Base-by-base conservation (phyloP, 2,329 filamentous ascomycete species). In the Trichoderma atrobrunneum region DNA sequence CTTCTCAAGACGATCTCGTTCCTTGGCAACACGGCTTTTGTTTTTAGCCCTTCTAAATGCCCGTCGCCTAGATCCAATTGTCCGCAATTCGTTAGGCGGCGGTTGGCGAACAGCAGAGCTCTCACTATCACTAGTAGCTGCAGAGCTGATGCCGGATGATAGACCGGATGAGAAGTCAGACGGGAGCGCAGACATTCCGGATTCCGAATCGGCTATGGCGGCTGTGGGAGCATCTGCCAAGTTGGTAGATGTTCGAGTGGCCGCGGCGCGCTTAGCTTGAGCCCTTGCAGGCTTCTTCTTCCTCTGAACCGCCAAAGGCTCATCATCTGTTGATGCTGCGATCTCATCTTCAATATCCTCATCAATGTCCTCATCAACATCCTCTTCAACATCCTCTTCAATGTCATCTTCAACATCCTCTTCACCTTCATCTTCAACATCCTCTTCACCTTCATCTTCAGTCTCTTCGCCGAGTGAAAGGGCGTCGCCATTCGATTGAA, bases 1-100 rank as follows among this genome's bases (percentile, higher is more conserved):
- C 24, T 83, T 80, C 76, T 95, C 93, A 2, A 97, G 88, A 74
- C 91, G 91, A 70, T 84, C 82, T 66, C 94, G 89, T 81, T 93
- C 85, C 39, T 77, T 82, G 74, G 79, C 78, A 34, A 73, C 30
- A 21, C 82, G 79, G 11, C 74, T 65, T 57, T 62, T 76, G 63
- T 78, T 78, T 43, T 74, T 78, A 3, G 70, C 57, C 24, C 72
- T 71, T 62, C 81, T 74, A 74, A 78, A 84, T 5, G 78, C 82
- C 24, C 81, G 84, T 28, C 82, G 82, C 6, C 73, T 74, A 8
- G 68, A 70, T 5, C 48, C 57, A 59, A 69, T 64, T 56, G 16
- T 26, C 24, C 48, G 71, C 28, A 72, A 24, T 30, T 64, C 21
- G 24, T 36, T 21, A 51, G 60, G 7, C 26, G n/a, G 16, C 8